phyloP scores from a whole-genome alignment of 116 monocot species.

The Dioscorea cayenensis region DNA sequence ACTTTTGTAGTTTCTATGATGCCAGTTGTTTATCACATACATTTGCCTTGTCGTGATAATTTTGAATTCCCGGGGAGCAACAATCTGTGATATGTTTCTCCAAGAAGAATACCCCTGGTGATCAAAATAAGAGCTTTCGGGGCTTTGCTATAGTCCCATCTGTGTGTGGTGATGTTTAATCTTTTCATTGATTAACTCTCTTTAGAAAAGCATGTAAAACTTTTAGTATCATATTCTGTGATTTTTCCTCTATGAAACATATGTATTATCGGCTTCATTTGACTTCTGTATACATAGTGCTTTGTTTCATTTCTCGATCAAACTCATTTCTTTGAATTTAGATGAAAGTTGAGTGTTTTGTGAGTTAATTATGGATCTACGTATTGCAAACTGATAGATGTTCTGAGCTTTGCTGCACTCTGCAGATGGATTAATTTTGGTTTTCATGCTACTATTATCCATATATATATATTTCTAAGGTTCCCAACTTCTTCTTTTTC shows the following conservation, averaged over 20 bases:
- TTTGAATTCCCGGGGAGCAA: constrained; percentile 78
- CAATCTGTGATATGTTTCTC: constrained; percentile 83
- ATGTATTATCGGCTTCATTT: background rate
- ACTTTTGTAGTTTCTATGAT: too few relatives aligned
- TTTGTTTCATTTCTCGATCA: background rate
- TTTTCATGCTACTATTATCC: background rate
- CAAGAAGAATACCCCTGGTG: constrained; percentile 55
- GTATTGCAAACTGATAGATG: background rate
- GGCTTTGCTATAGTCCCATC: too few relatives aligned
- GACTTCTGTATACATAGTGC: background rate
- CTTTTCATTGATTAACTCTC: background rate
- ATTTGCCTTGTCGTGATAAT: too few relatives aligned
- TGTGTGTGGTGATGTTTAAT: background rate
- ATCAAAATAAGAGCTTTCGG: too few relatives aligned
- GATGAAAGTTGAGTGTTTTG: background rate
- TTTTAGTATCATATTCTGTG: background rate
- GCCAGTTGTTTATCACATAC: too few relatives aligned
- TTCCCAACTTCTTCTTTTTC: background rate
- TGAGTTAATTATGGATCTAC: background rate
- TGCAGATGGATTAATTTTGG: background rate
- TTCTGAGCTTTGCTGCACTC: background rate
- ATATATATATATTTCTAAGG: background rate
- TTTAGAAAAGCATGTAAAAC: background rate
- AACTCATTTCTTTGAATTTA: too few relatives aligned
- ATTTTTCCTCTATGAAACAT: background rate